Conservation (phyloP, 2,329 filamentous ascomycete species). For the Neonectria magnoliae region DNA sequence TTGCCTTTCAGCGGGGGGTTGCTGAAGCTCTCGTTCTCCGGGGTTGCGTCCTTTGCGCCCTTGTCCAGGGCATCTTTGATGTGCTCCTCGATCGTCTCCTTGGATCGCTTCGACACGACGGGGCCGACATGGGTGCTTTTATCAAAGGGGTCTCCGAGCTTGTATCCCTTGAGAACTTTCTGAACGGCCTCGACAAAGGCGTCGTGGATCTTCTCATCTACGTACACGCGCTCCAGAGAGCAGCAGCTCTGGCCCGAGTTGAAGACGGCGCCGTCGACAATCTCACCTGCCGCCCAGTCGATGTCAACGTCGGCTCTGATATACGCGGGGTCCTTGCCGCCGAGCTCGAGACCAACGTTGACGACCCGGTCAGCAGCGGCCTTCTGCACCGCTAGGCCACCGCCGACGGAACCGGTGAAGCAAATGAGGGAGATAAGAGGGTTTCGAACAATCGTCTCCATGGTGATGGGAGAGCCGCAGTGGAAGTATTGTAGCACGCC, state of each 20-base stretch:
- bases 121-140: conserved; percentile 85
- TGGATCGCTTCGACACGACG: conserved; percentile 84
- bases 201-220: conserved; percentile 86
- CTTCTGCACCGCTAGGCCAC: conserved; percentile 85
- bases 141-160: conserved; percentile 87
- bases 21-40: conserved; percentile 80
- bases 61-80: conserved; percentile 84
- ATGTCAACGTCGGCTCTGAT: conserved; percentile 86
- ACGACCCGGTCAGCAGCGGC: conserved; percentile 86
- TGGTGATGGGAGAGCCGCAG: conserved; percentile 78
- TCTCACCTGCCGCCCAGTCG: conserved; percentile 90
- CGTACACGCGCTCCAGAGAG: conserved; percentile 90
- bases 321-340: conserved; percentile 95
- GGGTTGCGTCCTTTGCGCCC: conserved; percentile 86
- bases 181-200: conserved; percentile 82
- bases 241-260: conserved; percentile 99
- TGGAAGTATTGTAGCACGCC: conserved; percentile 94
- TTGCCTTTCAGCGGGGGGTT: conserved; percentile 82
- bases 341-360: conserved; percentile 88
- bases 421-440: conserved; percentile 83
- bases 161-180: conserved; percentile 82
- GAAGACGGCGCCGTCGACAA: conserved; percentile 95
- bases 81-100: conserved; percentile 79
- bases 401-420: conserved; percentile 93
- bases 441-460: conserved; percentile 82